Conservation (phyloP, 2,329 filamentous ascomycete species). For the Paraphaeosphaeria sporulosa region DNA sequence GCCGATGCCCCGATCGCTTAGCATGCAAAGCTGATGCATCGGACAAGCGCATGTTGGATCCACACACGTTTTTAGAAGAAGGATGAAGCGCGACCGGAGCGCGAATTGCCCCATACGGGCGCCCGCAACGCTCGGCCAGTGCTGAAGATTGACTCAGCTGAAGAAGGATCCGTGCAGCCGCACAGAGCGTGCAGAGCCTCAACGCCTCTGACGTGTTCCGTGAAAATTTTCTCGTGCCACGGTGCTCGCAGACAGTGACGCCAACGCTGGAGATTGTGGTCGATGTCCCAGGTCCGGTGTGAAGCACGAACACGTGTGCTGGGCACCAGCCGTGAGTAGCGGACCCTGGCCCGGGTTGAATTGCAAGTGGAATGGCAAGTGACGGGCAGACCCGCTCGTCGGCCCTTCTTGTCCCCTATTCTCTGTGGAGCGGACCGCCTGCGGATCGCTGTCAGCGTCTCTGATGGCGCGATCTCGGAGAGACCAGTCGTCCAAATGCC, state of each 20-base stretch:
- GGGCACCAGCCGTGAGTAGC: not conserved
- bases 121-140: not conserved
- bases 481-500: too few species aligned
- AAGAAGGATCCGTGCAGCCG: not conserved
- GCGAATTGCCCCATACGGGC: not conserved
- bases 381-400: slow-evolving; percentile 1
- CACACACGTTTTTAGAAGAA: not conserved
- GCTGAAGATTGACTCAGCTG: not conserved
- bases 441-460: not conserved
- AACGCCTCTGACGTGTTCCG: not conserved
- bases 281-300: not conserved
- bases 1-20: slow-evolving; percentile 7
- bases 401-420: slow-evolving; percentile 1
- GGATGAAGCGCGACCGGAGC: slow-evolving; percentile 2
- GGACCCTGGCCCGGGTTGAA: not conserved
- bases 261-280: not conserved
- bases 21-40: slow-evolving; percentile 3
- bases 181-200: slow-evolving; percentile 12
- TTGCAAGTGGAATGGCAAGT: not conserved
- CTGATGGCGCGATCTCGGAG: slow-evolving; percentile 6
- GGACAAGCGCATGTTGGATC: not conserved
- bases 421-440: not conserved
- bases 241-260: not conserved
- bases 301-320: not conserved
- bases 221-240: not conserved